Evolutionary conservation across 106 monocot species (phyloP).

Genomic region (Vanilla planifolia): DNA sequence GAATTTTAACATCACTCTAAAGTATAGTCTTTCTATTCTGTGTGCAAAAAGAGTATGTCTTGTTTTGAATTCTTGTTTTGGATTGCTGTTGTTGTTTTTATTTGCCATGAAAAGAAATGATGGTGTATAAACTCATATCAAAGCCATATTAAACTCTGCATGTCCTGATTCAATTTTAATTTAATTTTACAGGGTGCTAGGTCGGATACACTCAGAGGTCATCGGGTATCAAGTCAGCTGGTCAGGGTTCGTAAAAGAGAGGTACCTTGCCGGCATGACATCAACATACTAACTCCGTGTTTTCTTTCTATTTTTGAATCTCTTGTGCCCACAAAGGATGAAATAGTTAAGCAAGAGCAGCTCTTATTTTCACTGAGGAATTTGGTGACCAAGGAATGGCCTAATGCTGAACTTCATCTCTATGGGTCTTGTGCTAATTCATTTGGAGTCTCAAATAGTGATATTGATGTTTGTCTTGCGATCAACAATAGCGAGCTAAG

Average conservation of each 20-base stretch:
- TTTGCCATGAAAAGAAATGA: too few species aligned
- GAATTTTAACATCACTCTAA: too few species aligned
- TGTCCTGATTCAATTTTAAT: background rate
- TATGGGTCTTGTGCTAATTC: slow-evolving; percentile 99
- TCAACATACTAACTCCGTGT: slow-evolving; percentile 38
- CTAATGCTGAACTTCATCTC: slow-evolving; percentile 61
- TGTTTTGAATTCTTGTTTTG: too few species aligned
- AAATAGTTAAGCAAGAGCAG: slow-evolving; percentile 68
- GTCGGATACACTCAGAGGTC: slow-evolving; percentile 73
- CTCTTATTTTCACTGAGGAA: slow-evolving; percentile 42
- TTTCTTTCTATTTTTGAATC: slow-evolving; percentile 75
- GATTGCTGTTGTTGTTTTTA: too few species aligned
- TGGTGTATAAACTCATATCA: too few species aligned
- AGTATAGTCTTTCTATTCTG: too few species aligned
- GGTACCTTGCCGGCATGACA: slow-evolving; percentile 50
- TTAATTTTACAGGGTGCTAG: slow-evolving; percentile 52
- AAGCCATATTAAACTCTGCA: too few species aligned
- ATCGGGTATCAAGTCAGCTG: slow-evolving; percentile 61
- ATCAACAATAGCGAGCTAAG: slow-evolving; percentile 50
- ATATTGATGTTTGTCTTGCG: slow-evolving; percentile 90
- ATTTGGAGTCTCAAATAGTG: slow-evolving; percentile 91
- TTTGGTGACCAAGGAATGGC: slow-evolving; percentile 79
- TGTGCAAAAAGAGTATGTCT: too few species aligned
- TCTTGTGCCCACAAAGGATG: slow-evolving; percentile 73
- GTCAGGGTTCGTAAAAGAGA: slow-evolving; percentile 55